Evolutionary conservation across 495 filamentous ascomycete species (phyloP), one percentile per base, ranked within the genome.

Genomic region (Aspergillus homomorphus): DNA sequence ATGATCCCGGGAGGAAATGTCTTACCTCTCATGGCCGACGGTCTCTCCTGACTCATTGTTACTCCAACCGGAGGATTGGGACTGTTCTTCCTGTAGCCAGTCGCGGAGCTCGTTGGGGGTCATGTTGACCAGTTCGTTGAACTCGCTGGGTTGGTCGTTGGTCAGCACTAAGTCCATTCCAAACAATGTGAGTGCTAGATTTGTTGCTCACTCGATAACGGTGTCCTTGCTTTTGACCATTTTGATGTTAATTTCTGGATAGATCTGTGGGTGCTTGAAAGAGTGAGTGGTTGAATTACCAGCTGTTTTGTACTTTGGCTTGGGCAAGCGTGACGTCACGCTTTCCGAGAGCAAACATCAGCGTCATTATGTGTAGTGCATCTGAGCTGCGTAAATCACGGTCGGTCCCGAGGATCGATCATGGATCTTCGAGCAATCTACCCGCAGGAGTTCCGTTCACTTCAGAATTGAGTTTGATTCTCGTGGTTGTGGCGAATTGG

Each of bases 61-160:
- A 7, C 38, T 57, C 83, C 82, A 88, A 8, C 87, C 87, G 0
- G 83, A 77, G 9, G 64, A 73, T 30, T 74, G 70, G 3, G 84
- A 87, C 19, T 78, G 68, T 16, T 80, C 78, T 38, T 78, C 67
- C 53, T 79, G 72, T 2, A 89, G 76, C 86, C 86, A 89, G 20
- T 77, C 74, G 54, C 84, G 72, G 30, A 89, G 75, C 59, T 88
- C 86, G 4, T 70, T 62, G 0, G 83, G 69, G 8, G 76, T 75
- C 86, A 89, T 89, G 67, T 89, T 88, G 41, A 89, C 84, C 51
- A 87, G 74, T 26, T 82, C 76, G 61, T 87, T 88, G 73, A 88
- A 89, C 68, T 88, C 84, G 46, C 83, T 86, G 64, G 14, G 18
- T 28, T 14, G 12, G 45, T 58, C 43, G 46, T 20, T 21, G 66